A percentile compares a stretch with the other conserved stretches of the same genome.
phyloP scores from a whole-genome alignment of 1,139 yeast genomes.

The Sugiyamaella xylanicola region DNA sequence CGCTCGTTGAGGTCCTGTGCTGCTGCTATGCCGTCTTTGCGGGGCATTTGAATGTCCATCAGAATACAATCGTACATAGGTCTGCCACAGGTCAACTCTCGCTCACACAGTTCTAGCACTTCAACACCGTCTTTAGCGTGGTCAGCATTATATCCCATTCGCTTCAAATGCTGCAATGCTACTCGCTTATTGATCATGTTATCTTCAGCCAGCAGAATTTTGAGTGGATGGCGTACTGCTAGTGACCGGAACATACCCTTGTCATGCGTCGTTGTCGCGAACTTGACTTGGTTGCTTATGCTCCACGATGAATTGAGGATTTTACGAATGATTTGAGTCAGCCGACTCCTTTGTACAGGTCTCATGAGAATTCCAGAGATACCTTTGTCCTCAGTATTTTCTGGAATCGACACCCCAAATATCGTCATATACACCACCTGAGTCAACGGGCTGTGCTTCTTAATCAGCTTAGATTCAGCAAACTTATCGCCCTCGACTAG shows the following conservation, averaged over 20 bases:
- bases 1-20: slow-evolving; percentile 43
- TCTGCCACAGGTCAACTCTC: slow-evolving; percentile 35
- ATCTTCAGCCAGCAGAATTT: slow-evolving; percentile 57
- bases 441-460: slow-evolving; percentile 29
- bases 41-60: slow-evolving; percentile 62
- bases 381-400: slow-evolving; percentile 33
- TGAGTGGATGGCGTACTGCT: slow-evolving; percentile 47
- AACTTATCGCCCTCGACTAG: slow-evolving; percentile 29
- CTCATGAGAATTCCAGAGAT: slow-evolving; percentile 36
- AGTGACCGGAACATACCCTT: slow-evolving; percentile 34
- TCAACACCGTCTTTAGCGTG: slow-evolving; percentile 61
- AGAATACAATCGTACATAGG: slow-evolving; percentile 52
- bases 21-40: slow-evolving; percentile 55
- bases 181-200: slow-evolving; percentile 55
- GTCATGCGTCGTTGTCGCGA: slow-evolving; percentile 32
- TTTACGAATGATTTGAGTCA: slow-evolving; percentile 34
- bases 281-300: slow-evolving; percentile 30
- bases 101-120: slow-evolving; percentile 49
- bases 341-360: slow-evolving; percentile 35
- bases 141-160: slow-evolving; percentile 56
- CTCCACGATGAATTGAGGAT: slow-evolving; percentile 32
- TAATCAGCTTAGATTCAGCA: slow-evolving; percentile 27
- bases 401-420: slow-evolving; percentile 35
- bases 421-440: slow-evolving; percentile 35
- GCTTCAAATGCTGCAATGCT: slow-evolving; percentile 54